phyloP scores from a whole-genome alignment of 805 yeast genomes.

The Myxozyma nipponensis region DNA sequence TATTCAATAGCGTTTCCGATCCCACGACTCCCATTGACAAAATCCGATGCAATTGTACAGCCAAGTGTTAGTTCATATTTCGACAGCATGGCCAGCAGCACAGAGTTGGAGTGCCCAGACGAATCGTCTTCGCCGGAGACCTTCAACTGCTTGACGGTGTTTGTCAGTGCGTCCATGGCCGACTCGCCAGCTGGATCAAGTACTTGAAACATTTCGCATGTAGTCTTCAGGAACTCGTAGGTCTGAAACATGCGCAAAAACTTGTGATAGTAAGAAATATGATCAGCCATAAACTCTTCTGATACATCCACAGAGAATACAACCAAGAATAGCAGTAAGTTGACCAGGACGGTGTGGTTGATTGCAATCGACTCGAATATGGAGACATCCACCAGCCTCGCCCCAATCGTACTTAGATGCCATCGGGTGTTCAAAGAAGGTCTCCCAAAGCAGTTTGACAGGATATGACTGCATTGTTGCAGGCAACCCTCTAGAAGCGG shows the following conservation, averaged over 20 bases:
- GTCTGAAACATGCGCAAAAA: constrained; percentile 3
- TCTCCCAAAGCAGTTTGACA: constrained; percentile 2
- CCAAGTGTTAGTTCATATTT: constrained; percentile 9
- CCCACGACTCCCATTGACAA: constrained; percentile 9
- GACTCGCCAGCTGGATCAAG: neutral
- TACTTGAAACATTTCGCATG: constrained; percentile 4
- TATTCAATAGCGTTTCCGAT: constrained; percentile 15
- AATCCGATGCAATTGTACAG: constrained; percentile 6
- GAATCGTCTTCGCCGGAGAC: constrained; percentile 2
- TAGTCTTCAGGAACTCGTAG: constrained; percentile 5
- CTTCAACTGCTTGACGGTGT: constrained; percentile 1
- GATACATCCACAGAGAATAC: constrained; percentile 17
- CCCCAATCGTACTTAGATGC: constrained; percentile 8
- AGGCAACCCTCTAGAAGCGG: constrained; percentile 13
- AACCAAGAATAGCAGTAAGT: constrained; percentile 15
- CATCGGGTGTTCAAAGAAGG: constrained; percentile 13
- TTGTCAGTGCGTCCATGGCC: constrained; percentile 3
- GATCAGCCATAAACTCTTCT: constrained; percentile 13
- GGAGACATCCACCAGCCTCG: constrained; percentile 1
- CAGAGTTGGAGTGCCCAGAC: neutral
- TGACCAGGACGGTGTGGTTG: constrained; percentile 8
- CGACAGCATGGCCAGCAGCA: constrained; percentile 8
- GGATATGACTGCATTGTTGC: constrained; percentile 1
- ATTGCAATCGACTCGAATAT: constrained; percentile 3
- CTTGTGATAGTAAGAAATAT: constrained; percentile 9